Evolutionary conservation across 2,329 filamentous ascomycete species (phyloP).

Genomic region (Dissoconium aciculare): DNA sequence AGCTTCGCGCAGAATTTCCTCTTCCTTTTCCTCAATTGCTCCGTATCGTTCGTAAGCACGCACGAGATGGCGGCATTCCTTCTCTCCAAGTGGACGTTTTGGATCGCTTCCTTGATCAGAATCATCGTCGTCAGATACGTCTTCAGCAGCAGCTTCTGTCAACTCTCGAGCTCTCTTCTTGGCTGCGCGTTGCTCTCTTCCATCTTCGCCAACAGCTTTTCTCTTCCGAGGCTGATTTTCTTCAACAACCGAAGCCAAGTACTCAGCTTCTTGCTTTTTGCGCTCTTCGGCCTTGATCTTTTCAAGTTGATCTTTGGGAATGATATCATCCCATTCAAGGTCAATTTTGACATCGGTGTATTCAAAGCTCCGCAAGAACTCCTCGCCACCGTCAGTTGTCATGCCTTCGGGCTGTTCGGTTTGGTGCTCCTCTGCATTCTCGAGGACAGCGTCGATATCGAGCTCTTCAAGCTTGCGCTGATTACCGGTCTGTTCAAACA

Average conservation of each 20-base stretch:
- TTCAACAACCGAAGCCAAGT: slow-evolving; percentile 66
- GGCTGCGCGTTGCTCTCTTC: slow-evolving; percentile 48
- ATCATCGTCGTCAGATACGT: slow-evolving; percentile 45
- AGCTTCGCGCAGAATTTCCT: slow-evolving; percentile 78
- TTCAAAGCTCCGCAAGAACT: slow-evolving; percentile 78
- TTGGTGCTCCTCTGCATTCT: slow-evolving; percentile 92
- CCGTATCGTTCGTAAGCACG: slow-evolving; percentile 83
- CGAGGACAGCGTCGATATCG: slow-evolving; percentile 91
- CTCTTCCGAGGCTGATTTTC: slow-evolving; percentile 69
- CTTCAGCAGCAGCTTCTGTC: slow-evolving; percentile 39
- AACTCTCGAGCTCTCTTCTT: slow-evolving; percentile 57
- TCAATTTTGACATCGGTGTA: slow-evolving; percentile 96
- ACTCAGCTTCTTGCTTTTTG: slow-evolving; percentile 65
- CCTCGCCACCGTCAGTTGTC: slow-evolving; percentile 88
- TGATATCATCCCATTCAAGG: slow-evolving; percentile 96
- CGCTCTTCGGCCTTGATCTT: slow-evolving; percentile 82
- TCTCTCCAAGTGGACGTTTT: slow-evolving; percentile 75
- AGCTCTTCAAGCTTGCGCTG: slow-evolving; percentile 93
- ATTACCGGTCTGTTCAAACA: slow-evolving; percentile 96
- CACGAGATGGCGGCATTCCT: slow-evolving; percentile 84
- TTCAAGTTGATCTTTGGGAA: slow-evolving; percentile 82
- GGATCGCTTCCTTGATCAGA: slow-evolving; percentile 52
- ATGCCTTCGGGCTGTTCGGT: slow-evolving; percentile 91
- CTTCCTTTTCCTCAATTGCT: slow-evolving; percentile 70
- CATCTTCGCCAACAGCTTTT: slow-evolving; percentile 49